Conservation (phyloP, 768 basidiomycete genomes). For the Agrocybe pediades region DNA sequence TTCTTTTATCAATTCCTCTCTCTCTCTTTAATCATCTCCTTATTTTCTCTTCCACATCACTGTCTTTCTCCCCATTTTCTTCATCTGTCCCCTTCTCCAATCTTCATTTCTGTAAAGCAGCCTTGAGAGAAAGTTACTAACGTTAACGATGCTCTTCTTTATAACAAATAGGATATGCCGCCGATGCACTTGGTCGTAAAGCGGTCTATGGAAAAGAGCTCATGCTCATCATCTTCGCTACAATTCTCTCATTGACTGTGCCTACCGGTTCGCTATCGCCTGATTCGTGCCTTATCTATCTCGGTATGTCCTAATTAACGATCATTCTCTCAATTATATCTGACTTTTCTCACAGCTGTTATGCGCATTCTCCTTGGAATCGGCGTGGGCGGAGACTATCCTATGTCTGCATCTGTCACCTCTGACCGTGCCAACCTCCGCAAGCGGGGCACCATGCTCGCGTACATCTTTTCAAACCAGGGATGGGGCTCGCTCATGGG, state of each 20-base stretch:
- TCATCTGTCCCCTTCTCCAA: too few relatives aligned
- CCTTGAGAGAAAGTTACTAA: too few relatives aligned
- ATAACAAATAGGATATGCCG: slow-evolving; percentile 47
- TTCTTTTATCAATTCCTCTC: too few relatives aligned
- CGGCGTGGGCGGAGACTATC: slow-evolving; percentile 81
- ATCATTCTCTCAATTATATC: not conserved
- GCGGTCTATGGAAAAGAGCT: slow-evolving; percentile 78
- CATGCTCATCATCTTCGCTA: slow-evolving; percentile 79
- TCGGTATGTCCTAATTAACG: slow-evolving; percentile 42
- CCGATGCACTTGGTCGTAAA: slow-evolving; percentile 70
- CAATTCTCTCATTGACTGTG: slow-evolving; percentile 66
- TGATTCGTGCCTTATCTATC: slow-evolving; percentile 56
- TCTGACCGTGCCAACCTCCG: slow-evolving; percentile 66
- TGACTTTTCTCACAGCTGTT: not conserved
- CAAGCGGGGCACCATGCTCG: slow-evolving; percentile 69
- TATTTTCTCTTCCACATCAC: too few relatives aligned
- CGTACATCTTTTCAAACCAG: slow-evolving; percentile 76
- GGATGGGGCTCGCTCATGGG: slow-evolving; percentile 78
- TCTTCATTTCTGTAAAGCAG: too few relatives aligned
- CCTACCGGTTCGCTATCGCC: slow-evolving; percentile 65
- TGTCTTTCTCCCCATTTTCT: too few relatives aligned
- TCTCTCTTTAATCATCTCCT: too few relatives aligned
- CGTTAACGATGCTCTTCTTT: too few relatives aligned
- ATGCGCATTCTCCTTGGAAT: slow-evolving; percentile 71
- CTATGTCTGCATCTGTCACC: slow-evolving; percentile 72